Conservation (phyloP, 495 filamentous ascomycete genomes). For the Penicillium fimorum region DNA sequence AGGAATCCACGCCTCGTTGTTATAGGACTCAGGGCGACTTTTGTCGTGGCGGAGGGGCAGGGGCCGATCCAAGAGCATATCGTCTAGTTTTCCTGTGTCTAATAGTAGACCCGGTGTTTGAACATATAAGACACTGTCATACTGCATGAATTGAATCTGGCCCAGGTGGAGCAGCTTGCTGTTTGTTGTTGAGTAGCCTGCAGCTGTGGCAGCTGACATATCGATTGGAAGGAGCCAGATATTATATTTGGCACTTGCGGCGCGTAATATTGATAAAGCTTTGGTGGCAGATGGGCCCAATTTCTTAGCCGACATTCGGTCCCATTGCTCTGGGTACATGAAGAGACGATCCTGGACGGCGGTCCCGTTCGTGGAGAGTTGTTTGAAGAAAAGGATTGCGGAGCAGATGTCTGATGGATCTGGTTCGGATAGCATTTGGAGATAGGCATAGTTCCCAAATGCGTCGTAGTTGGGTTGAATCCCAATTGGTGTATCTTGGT, state of each 20-base stretch:
- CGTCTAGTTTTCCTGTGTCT: constrained; percentile 40
- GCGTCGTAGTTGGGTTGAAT: constrained; percentile 7
- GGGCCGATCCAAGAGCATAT: constrained; percentile 37
- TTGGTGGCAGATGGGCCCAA: constrained; percentile 28
- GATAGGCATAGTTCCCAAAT: constrained; percentile 43
- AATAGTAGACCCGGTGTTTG: constrained; percentile 42
- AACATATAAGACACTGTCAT: constrained; percentile 46
- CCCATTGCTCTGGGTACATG: constrained; percentile 50
- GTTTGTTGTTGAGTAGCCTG: constrained; percentile 39
- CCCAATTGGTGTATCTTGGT: constrained; percentile 14
- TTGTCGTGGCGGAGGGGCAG: constrained; percentile 39
- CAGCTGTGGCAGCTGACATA: constrained; percentile 37
- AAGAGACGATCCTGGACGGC: constrained; percentile 47
- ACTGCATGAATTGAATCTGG: constrained; percentile 50
- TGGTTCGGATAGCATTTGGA: constrained; percentile 45
- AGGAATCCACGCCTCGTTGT: constrained; percentile 47
- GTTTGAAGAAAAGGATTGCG: constrained; percentile 46
- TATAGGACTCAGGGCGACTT: constrained; percentile 38
- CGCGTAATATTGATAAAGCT: constrained; percentile 38
- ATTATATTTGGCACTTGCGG: constrained; percentile 41
- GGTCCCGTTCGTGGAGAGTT: constrained; percentile 36
- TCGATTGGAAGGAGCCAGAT: constrained; percentile 51
- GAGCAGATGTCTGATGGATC: constrained; percentile 49
- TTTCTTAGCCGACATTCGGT: constrained; percentile 27
- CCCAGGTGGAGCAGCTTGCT: constrained; percentile 44